phyloP scores from a whole-genome alignment of 1,139 yeast species.

The Suhomyces atakaporum region DNA sequence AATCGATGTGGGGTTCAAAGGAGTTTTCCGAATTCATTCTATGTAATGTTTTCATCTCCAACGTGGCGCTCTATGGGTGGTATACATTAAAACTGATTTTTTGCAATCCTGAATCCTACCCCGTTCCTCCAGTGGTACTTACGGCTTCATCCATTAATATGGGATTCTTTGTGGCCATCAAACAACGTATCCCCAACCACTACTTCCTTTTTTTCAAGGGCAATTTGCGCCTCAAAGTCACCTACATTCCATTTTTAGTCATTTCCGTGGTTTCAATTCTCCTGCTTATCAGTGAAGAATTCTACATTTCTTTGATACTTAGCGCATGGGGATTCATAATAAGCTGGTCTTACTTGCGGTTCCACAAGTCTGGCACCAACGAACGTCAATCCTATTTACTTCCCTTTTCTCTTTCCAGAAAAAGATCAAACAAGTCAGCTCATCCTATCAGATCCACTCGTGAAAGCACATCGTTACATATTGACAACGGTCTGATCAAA shows the following conservation, averaged over 20 bases:
- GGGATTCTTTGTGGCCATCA: conserved; percentile 46
- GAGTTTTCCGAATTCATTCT: conserved; percentile 34
- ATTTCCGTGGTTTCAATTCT: conserved; percentile 21
- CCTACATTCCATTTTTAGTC: conserved; percentile 39
- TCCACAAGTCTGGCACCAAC: conserved; percentile 42
- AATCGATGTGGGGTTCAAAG: conserved; percentile 39
- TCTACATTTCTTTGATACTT: conserved; percentile 28
- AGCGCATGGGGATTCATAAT: conserved; percentile 33
- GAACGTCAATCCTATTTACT: conserved; percentile 45
- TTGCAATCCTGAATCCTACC: conserved; percentile 13
- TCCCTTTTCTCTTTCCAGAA: conserved; percentile 34
- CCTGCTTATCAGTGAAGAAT: conserved; percentile 32
- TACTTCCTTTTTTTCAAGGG: conserved; percentile 45
- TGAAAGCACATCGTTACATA: conserved; percentile 19
- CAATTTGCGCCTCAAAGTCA: conserved; percentile 39
- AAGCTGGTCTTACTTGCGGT: conserved; percentile 46
- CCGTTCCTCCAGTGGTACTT: conserved; percentile 41
- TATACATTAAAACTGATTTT: conserved; percentile 35
- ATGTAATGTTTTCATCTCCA: conserved; percentile 32
- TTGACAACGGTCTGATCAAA: conserved; percentile 25
- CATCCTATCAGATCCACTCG: conserved; percentile 11
- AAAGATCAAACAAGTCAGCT: conserved; percentile 21
- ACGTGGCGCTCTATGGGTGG: conserved; percentile 34
- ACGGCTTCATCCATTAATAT: conserved; percentile 41
- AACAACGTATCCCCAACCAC: conserved; percentile 47